Evolutionary conservation across 192 early-diverging fungal species (phyloP).

Genomic region (Martensiomyces pterosporus): DNA sequence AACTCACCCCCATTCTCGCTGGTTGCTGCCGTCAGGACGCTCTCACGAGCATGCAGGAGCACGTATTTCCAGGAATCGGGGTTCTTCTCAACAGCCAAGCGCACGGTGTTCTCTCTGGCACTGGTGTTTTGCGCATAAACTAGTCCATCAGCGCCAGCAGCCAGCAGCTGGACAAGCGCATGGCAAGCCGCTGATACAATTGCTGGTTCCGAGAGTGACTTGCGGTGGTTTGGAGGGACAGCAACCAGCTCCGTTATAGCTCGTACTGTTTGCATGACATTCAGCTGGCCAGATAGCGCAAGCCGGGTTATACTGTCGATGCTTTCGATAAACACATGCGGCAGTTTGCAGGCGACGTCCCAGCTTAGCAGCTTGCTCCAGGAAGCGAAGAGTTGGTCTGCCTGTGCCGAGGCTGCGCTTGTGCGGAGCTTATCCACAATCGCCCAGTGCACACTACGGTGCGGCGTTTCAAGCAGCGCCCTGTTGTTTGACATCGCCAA

Average conservation of each 20-base stretch:
- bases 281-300: slow-evolving; percentile 15
- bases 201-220: neutral
- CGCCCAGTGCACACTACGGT: slow-evolving; percentile 39
- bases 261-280: slow-evolving; percentile 8
- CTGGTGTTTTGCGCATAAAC: neutral
- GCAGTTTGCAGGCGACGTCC: slow-evolving; percentile 15
- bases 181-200: slow-evolving; percentile 4
- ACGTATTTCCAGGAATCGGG: slow-evolving; percentile 9
- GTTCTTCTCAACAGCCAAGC: slow-evolving; percentile 16
- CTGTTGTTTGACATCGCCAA: neutral
- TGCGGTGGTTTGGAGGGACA: slow-evolving; percentile 1
- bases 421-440: slow-evolving; percentile 15
- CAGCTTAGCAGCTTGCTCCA: slow-evolving; percentile 24
- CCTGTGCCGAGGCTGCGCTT: slow-evolving; percentile 1
- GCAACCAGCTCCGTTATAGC: slow-evolving; percentile 16
- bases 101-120: slow-evolving; percentile 16
- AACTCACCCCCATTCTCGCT: neutral
- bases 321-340: slow-evolving; percentile 27
- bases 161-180: slow-evolving; percentile 13
- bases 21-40: neutral
- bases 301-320: neutral
- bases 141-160: slow-evolving; percentile 14
- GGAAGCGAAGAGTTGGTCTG: slow-evolving; percentile 5
- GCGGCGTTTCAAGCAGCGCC: slow-evolving; percentile 20
- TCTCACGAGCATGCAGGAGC: slow-evolving; percentile 5